These are phyloP conservation scores for Malassezia psittaci DNA, from an alignment of 1,284 basidiomycete genomes.

Conservation along the genomic window DNA sequence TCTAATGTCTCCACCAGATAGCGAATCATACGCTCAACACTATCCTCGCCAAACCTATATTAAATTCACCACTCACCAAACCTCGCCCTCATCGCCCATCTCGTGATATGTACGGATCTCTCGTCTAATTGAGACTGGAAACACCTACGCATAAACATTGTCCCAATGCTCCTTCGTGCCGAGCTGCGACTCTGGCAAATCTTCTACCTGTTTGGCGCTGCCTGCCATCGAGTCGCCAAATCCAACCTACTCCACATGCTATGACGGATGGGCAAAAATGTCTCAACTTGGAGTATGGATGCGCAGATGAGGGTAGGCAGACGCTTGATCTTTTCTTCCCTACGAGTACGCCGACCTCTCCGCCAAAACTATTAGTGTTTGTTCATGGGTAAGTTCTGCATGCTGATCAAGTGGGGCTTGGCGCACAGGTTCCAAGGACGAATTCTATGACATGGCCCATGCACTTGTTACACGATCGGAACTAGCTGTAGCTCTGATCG, in stretches of 20 bases:
- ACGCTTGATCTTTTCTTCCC: slow-evolving; percentile 5
- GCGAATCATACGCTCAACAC: slow-evolving; percentile 64
- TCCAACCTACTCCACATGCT: neutral
- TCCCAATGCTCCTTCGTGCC: slow-evolving; percentile 58
- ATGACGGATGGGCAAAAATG: neutral
- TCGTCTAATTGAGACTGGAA: slow-evolving; percentile 29
- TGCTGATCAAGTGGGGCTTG: neutral
- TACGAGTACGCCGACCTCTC: neutral
- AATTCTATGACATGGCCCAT: neutral
- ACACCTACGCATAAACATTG: slow-evolving; percentile 17
- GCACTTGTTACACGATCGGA: neutral
- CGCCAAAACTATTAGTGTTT: neutral
- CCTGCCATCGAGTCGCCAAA: too few species aligned
- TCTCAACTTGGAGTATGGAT: neutral
- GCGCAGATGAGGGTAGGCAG: neutral
- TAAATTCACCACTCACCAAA: slow-evolving; percentile 55
- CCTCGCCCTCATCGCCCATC: slow-evolving; percentile 74
- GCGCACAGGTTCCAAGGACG: neutral
- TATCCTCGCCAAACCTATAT: slow-evolving; percentile 70
- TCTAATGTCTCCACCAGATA: slow-evolving; percentile 21
- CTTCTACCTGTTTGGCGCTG: slow-evolving; percentile 13
- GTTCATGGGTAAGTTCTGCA: slow-evolving; percentile 3
- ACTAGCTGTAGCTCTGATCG: neutral
- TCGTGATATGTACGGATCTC: slow-evolving; percentile 69
- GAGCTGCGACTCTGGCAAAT: slow-evolving; percentile 53